These are phyloP conservation scores for Amanita polypyramis DNA, from an alignment of 768 basidiomycete genomes.

Conservation along the genomic window DNA sequence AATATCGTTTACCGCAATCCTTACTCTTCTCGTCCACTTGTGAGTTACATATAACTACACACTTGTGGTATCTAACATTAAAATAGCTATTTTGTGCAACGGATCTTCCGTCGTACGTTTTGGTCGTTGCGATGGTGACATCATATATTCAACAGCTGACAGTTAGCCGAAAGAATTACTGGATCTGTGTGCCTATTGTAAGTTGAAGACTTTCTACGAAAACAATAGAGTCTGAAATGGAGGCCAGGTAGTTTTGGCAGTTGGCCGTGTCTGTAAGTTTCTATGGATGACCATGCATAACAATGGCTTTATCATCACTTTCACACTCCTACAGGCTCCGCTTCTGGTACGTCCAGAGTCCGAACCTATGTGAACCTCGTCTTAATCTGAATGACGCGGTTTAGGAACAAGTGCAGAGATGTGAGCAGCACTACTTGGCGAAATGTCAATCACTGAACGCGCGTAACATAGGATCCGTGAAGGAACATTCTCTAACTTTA, in stretches of 20 bases:
- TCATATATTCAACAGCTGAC: not conserved
- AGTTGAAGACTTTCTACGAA: conserved; percentile 1
- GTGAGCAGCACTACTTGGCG: conserved; percentile 6
- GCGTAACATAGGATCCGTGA: conserved; percentile 13
- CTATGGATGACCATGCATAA: not conserved
- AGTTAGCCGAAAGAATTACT: conserved; percentile 20
- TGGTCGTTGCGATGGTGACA: not conserved
- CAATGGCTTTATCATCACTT: not conserved
- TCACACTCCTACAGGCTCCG: not conserved
- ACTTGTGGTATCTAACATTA: not conserved
- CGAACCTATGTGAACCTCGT: not conserved
- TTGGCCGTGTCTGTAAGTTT: conserved; percentile 15
- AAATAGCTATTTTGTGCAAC: conserved; percentile 17
- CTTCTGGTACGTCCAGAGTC: not conserved
- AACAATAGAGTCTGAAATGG: not conserved
- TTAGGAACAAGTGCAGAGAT: conserved; percentile 17
- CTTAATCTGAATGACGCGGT: not conserved
- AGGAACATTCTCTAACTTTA: conserved; percentile 13
- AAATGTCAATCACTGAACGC: not conserved
- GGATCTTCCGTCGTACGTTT: conserved; percentile 16
- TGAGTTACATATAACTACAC: conserved; percentile 5
- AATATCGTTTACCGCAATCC: conserved; percentile 15
- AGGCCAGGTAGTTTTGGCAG: conserved; percentile 15
- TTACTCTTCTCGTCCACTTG: conserved; percentile 21
- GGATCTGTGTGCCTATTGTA: conserved; percentile 16